Evolutionary conservation across 192 early-diverging fungal genomes (phyloP), one percentile per base, ranked within the genome.

Genomic region (Coemansia furcata): DNA sequence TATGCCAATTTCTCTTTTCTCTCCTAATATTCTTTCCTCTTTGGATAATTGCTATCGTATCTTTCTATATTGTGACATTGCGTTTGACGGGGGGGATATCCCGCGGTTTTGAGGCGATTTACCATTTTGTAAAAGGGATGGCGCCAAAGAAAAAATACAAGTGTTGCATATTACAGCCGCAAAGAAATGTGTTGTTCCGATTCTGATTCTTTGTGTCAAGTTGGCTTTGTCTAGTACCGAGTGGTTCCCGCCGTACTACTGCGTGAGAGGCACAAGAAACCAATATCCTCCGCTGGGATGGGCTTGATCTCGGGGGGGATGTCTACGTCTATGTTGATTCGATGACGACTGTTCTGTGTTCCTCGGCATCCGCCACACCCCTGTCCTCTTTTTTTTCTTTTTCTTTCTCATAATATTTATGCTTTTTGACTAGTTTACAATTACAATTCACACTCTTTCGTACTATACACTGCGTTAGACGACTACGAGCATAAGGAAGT

Each of bases 31-130:
- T 39, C 29, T 59, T 44, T 21, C 12, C 23, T 29, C 42, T 40
- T 37, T 29, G 19, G 60, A 23, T 47, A 60, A 60, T 60, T 60
- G 57, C 52, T 59, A 58, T 68, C 40, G 19, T 60, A 9, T 33
- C 23, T 60, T 35, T 62, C 32, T 40, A 66, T 66, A 11, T 29
- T 65, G 9, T 32, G 14, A 26, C 23, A 26, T 26, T 26, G 23
- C 23, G 23, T 26, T 26, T 26, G 23, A 26, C 23, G 23, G 23
- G 23, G 23, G 23, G 23, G 23, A 26, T 26, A 26, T 26, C 23
- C 23, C 23, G 23, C 23, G 1, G 23, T 26, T 26, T 26, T 26
- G 23, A 26, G 23, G 23, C 23, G 23, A 26, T 26, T 26, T 26
- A 26, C 23, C 23, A 26, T 26, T 26, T 26, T 26, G 23, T 26